A percentile compares a stretch with the other conserved stretches of the same genome.
Evolutionary conservation across 352 stramenopile species (phyloP).

Genomic region (Phytophthora vignae): DNA sequence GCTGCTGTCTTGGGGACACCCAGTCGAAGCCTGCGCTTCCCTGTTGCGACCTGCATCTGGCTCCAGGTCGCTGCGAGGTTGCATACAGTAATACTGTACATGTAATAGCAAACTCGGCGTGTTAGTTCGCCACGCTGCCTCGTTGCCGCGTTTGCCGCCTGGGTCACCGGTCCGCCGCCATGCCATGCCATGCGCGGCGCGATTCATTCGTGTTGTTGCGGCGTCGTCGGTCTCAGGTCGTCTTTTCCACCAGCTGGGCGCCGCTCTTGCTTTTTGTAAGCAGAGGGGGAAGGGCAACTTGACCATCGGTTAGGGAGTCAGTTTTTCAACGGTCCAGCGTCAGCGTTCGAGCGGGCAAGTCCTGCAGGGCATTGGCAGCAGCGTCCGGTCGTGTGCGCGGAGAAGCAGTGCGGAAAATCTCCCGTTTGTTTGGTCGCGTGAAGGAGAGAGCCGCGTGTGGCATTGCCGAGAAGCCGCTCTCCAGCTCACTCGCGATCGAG

Average conservation of each 20-base stretch:
- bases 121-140: background rate
- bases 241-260: conserved; percentile 1
- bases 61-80: background rate
- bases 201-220: background rate
- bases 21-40: background rate
- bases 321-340: conserved; percentile 31
- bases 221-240: conserved; percentile 4
- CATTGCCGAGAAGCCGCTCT: conserved; percentile 31
- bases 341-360: conserved; percentile 1
- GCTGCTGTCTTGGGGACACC: background rate
- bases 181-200: background rate
- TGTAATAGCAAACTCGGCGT: background rate
- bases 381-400: conserved; percentile 29
- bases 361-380: conserved; percentile 1
- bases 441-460: conserved; percentile 1
- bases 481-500: conserved; percentile 22
- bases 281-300: conserved; percentile 9
- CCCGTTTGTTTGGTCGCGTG: conserved; percentile 28
- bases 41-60: background rate
- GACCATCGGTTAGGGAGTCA: conserved; percentile 37
- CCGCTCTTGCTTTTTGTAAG: conserved; percentile 1
- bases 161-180: background rate
- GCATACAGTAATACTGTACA: no score
- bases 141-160: background rate
- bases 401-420: conserved; percentile 33